These are phyloP conservation scores for Dryadomyces sulphureus DNA, from an alignment of 2,329 filamentous ascomycete species.

Conservation along the genomic window DNA sequence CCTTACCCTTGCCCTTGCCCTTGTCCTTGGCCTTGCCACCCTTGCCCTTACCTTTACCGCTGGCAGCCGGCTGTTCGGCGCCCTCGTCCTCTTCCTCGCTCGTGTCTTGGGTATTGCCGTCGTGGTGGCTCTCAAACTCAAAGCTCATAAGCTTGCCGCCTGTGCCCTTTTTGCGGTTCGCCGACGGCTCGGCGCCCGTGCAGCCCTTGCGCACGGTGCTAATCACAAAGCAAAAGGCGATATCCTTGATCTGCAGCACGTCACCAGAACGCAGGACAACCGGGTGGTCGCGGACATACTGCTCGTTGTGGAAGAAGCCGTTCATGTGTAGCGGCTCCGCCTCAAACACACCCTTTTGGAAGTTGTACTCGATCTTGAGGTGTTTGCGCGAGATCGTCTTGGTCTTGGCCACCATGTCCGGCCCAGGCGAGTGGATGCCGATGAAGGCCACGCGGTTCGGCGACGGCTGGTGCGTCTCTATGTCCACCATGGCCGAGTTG, in stretches of 20 bases:
- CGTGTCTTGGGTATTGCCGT: constrained; percentile 36
- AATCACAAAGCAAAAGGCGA: constrained; percentile 53
- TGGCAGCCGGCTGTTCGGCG: constrained; percentile 14
- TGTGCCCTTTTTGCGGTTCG: constrained; percentile 26
- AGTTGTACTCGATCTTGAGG: constrained; percentile 57
- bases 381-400: constrained; percentile 63
- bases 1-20: constrained; percentile 8
- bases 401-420: constrained; percentile 45
- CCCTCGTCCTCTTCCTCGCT: constrained; percentile 26
- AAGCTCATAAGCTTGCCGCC: constrained; percentile 60
- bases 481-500: constrained; percentile 43
- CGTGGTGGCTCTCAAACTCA: constrained; percentile 51
- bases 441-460: constrained; percentile 50
- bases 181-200: constrained; percentile 28
- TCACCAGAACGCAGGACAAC: constrained; percentile 49
- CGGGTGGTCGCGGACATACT: constrained; percentile 37
- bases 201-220: constrained; percentile 45
- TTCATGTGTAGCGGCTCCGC: constrained; percentile 48
- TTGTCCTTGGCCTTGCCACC: neutral
- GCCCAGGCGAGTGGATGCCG: constrained; percentile 56
- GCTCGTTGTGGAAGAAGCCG: constrained; percentile 53
- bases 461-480: constrained; percentile 43
- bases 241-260: constrained; percentile 56
- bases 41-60: constrained; percentile 14
- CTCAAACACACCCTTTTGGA: constrained; percentile 47